Evolutionary conservation across 2,329 filamentous ascomycete species (phyloP).

Genomic region (Aspergillaceae sp.): DNA sequence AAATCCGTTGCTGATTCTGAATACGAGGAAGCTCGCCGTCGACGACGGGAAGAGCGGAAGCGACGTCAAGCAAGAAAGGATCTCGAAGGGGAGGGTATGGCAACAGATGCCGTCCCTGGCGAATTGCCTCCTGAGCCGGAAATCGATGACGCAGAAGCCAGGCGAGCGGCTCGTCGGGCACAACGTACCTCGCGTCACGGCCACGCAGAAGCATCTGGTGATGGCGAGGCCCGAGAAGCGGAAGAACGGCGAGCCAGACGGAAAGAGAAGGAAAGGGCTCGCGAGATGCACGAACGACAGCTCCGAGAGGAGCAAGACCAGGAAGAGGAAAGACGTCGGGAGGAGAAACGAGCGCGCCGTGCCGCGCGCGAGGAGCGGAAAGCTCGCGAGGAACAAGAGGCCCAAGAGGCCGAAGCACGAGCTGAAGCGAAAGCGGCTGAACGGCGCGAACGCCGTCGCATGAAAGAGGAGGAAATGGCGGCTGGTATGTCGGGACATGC

Average conservation of each 20-base stretch:
- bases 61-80: slow-evolving; percentile 39
- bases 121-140: slow-evolving; percentile 29
- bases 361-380: slow-evolving; percentile 27
- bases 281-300: slow-evolving; percentile 31
- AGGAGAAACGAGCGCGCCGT: slow-evolving; percentile 25
- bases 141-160: slow-evolving; percentile 50
- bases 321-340: slow-evolving; percentile 26
- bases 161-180: slow-evolving; percentile 54
- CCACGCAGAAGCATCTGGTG: slow-evolving; percentile 20
- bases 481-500: slow-evolving; percentile 15
- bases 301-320: slow-evolving; percentile 28
- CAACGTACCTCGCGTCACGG: slow-evolving; percentile 36
- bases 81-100: slow-evolving; percentile 25
- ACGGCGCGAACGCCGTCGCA: slow-evolving; percentile 32
- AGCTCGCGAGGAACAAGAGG: slow-evolving; percentile 42
- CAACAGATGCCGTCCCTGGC: slow-evolving; percentile 35
- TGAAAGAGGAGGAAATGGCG: slow-evolving; percentile 26
- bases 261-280: slow-evolving; percentile 43
- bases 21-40: slow-evolving; percentile 25
- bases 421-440: slow-evolving; percentile 32
- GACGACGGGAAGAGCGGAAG: slow-evolving; percentile 29
- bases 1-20: slow-evolving; percentile 28
- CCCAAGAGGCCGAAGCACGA: slow-evolving; percentile 24
- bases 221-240: slow-evolving; percentile 24
- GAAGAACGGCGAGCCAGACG: slow-evolving; percentile 41